A percentile compares a stretch with the other conserved stretches of the same genome.
Conservation (phyloP, 1,139 yeast species). For the Pneumocystis canis region DNA sequence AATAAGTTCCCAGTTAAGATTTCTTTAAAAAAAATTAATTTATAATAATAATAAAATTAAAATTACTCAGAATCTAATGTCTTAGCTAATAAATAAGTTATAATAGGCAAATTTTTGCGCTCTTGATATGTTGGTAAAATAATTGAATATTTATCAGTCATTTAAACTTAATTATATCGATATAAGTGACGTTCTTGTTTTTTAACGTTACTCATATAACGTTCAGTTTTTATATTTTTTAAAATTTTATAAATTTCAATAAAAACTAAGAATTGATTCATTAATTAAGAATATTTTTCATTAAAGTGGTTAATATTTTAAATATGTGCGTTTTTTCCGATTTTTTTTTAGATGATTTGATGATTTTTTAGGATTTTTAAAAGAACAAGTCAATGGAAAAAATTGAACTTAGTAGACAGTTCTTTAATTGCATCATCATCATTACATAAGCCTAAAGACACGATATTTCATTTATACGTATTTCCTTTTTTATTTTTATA, state of each 20-base stretch:
- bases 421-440: neutral
- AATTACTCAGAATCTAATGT: slow-evolving; percentile 41
- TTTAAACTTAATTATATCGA: neutral
- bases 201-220: neutral
- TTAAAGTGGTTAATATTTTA: neutral
- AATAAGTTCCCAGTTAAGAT: slow-evolving; percentile 60
- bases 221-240: neutral
- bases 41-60: neutral
- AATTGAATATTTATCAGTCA: slow-evolving; percentile 49
- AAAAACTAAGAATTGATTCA: neutral
- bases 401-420: neutral
- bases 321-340: neutral
- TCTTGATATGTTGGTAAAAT: slow-evolving; percentile 73
- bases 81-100: slow-evolving; percentile 55
- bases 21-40: slow-evolving; percentile 15
- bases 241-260: neutral
- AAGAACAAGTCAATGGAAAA: neutral
- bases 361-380: neutral
- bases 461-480: slow-evolving; percentile 51
- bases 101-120: slow-evolving; percentile 55
- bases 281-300: neutral
- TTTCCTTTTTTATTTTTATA: slow-evolving; percentile 73
- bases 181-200: neutral
- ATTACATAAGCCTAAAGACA: neutral
- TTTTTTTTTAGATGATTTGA: neutral